Evolutionary conservation across 2,329 filamentous ascomycete species (phyloP), one percentile per base, ranked within the genome.

Genomic region (Curvularia lunata): DNA sequence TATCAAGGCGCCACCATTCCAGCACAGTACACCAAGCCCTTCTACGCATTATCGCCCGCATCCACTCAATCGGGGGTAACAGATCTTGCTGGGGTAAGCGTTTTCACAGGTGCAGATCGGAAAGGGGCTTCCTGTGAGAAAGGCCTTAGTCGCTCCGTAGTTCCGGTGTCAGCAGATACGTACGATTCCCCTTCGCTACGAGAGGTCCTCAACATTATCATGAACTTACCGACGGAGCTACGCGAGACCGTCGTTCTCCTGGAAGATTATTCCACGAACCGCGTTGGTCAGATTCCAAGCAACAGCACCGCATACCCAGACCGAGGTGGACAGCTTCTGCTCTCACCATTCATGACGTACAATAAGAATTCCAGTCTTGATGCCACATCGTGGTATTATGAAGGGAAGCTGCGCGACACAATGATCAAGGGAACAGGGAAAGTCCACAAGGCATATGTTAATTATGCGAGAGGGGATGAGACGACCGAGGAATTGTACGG

Each of bases 401-500:
- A 60, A 19, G 55, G 61, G 2, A 42, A 56, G 27, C 52, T 70
- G 0, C 41, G 66, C 16, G 45, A 48, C 5, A 34, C 57, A 9
- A 48, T 69, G 34, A 40, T 64, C 1, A 25, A 63, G 12, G 62
- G 61, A 2, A 62, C 58, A 12, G 61, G 54, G 0, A 53, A 56
- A 34, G 52, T 43, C 2, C 28, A 62, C 19, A 48, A 45, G 6
- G 63, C 68, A 4, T 78, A 77, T 54, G 64, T 76, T 6, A 76
- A 77, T 50, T 78, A 77, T 54, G 68, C 68, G 2, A 59, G 58
- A 18, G 69, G 68, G 1, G 67, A 70, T n/a, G 72, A 75, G 38
- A 63, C 62, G 21, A 51, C 69, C 3, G 65, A 74, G 55, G 63
- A 59, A 0, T 16, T 75, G 13, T 79, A 78, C 55, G 76, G 75